Evolutionary conservation across 2,329 filamentous ascomycete genomes (phyloP).

Genomic region (Phaeosphaeria sp.): DNA sequence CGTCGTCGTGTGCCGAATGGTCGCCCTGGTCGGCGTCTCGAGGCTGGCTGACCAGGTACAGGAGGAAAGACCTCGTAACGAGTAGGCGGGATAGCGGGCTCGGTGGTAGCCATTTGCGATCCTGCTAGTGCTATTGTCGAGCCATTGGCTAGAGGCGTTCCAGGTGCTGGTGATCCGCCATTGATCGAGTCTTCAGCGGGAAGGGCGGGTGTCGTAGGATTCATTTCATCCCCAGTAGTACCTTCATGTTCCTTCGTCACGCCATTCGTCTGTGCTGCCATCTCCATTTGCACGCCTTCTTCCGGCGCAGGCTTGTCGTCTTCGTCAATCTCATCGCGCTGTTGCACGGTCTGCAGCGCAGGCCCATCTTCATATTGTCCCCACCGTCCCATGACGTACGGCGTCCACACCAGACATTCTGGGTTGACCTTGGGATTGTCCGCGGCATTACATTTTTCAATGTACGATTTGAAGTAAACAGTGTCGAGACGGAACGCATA

Average conservation of each 20-base stretch:
- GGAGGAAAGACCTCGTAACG: slow-evolving; percentile 83
- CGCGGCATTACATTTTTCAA: slow-evolving; percentile 87
- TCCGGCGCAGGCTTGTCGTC: slow-evolving; percentile 50
- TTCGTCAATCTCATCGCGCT: slow-evolving; percentile 74
- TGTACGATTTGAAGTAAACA: slow-evolving; percentile 84
- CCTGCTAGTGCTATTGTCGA: slow-evolving; percentile 36
- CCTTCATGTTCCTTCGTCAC: slow-evolving; percentile 21
- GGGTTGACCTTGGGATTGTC: slow-evolving; percentile 85
- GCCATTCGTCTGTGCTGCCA: slow-evolving; percentile 33
- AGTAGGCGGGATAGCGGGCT: slow-evolving; percentile 66
- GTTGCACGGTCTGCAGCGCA: slow-evolving; percentile 83
- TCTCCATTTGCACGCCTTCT: slow-evolving; percentile 52
- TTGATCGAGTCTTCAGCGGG: slow-evolving; percentile 37
- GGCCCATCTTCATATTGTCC: slow-evolving; percentile 85
- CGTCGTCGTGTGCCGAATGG: slow-evolving; percentile 49
- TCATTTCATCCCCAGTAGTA: slow-evolving; percentile 18
- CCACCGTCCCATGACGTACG: slow-evolving; percentile 92
- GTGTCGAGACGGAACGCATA: slow-evolving; percentile 91
- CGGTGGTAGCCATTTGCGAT: slow-evolving; percentile 35
- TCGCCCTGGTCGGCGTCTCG: slow-evolving; percentile 44
- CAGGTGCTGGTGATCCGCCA: slow-evolving; percentile 38
- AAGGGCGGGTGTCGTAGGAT: slow-evolving; percentile 26
- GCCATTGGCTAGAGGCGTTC: slow-evolving; percentile 42
- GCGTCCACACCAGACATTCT: slow-evolving; percentile 87
- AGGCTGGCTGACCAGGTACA: slow-evolving; percentile 57